Evolutionary conservation across 2,329 filamentous ascomycete species (phyloP).

Genomic region (Penicillium corylophilum): DNA sequence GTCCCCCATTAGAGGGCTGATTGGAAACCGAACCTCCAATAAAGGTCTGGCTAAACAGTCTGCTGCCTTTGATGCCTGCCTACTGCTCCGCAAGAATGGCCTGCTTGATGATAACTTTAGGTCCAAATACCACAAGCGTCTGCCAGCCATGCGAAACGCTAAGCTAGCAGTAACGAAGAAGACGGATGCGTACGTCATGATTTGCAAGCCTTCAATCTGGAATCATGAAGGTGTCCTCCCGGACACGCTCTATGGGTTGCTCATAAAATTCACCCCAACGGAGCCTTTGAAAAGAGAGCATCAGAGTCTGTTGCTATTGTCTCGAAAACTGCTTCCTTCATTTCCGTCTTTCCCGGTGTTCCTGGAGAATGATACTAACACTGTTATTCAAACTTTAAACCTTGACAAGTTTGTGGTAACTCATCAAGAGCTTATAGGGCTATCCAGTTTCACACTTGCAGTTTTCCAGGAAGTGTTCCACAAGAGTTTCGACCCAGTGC

Average conservation of each 20-base stretch:
- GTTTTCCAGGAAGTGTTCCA: constrained; percentile 85
- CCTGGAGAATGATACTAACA: constrained; percentile 63
- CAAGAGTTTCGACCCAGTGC: constrained; percentile 70
- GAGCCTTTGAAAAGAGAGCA: constrained; percentile 59
- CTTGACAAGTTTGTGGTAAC: constrained; percentile 35
- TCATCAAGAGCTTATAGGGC: constrained; percentile 48
- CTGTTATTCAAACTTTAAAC: constrained; percentile 54
- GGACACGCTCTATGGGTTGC: constrained; percentile 58
- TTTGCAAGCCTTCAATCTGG: constrained; percentile 77
- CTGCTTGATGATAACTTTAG: constrained; percentile 73
- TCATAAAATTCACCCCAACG: constrained; percentile 60
- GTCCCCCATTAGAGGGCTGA: constrained; percentile 67
- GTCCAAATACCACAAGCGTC: constrained; percentile 67
- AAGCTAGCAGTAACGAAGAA: constrained; percentile 79
- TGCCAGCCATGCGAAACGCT: constrained; percentile 85
- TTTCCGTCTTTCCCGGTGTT: constrained; percentile 71
- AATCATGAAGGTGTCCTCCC: constrained; percentile 47
- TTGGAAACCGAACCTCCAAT: constrained; percentile 62
- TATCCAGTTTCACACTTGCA: constrained; percentile 72
- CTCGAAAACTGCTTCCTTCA: constrained; percentile 61
- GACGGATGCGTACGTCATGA: constrained; percentile 71
- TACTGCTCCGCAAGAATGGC: constrained; percentile 63
- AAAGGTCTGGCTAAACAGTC: constrained; percentile 83
- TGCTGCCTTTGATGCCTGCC: constrained; percentile 80
- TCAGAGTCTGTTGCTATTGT: constrained; percentile 68